Evolutionary conservation across 78 protist species (phyloP), one percentile per base, ranked within the genome.

Genomic region (Planoprotostelium fungivorum): DNA sequence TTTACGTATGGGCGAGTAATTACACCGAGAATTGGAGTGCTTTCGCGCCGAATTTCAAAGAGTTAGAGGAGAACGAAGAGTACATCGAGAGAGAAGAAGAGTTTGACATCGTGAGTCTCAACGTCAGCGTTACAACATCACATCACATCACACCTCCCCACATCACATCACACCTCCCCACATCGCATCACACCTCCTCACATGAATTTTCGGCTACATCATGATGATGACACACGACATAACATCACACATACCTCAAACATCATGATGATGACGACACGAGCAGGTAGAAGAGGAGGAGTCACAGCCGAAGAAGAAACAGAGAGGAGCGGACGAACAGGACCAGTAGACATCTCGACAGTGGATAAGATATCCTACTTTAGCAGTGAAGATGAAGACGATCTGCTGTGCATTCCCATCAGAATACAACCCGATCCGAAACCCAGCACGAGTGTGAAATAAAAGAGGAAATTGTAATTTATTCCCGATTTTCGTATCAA

Each of bases 61-160:
- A 96, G 35, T 35, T 96, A 35, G 96, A 92, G n/a, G 96, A 94
- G 35, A 96, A 96, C 36, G 94, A 63, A 36, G 95, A 90, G 29
- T 96, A 96, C 88, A 29, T 83, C 0, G 98, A 96, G 91, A 31
- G 73, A 36, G 98, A 96, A 73, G 98, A 96, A 63, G 98, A 96
- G 88, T 96, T 96, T 63, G 97, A 96, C 84, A 37, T 29, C 23
- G 63, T 84, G 28, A 39, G 34, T 28, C 88, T 87, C 25, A n/a
- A n/a, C n/a, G n/a, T n/a, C n/a, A n/a, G n/a, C n/a, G n/a, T n/a
- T n/a, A n/a, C n/a, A n/a, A n/a, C n/a, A n/a, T n/a, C n/a, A n/a
- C n/a, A n/a, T n/a, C n/a, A n/a, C n/a, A n/a, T n/a, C n/a, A n/a
- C n/a, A n/a, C n/a, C n/a, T n/a, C n/a, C n/a, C n/a, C n/a, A n/a